Evolutionary conservation across 768 basidiomycete species (phyloP), one percentile per base, ranked within the genome.

Genomic region (Xerocomus potaroensis): DNA sequence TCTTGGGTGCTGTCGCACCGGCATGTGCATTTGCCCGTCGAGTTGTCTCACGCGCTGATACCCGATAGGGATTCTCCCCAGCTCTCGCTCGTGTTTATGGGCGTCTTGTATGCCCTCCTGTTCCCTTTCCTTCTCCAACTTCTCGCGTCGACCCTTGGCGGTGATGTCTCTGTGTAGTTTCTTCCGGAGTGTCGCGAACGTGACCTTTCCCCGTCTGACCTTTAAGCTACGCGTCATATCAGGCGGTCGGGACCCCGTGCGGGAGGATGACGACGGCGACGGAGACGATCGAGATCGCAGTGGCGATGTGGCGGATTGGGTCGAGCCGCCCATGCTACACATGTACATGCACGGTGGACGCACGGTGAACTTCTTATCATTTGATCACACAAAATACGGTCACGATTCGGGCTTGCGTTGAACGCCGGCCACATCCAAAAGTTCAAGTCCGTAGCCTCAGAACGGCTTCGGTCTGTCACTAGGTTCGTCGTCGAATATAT

Each of bases 171-270:
- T 2, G 54, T 41, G 57, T 14, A 72, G 71, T 47, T 62, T 70
- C 49, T 41, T 67, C 9, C 71, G 71, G 70, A 63, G 69, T 26
- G 36, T 61, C 18, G 56, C 58, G 31, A 70, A 68, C 23, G 50
- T 67, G 5, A 63, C 63, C 14, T 55, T 68, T 1, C 51, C 71
- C 1, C 58, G 58, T 24, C 62, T 72, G 21, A 61, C 70, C 31
- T 33, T 72, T 24, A 62, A 70, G 31, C 41, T 69, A 16, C 62
- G 71, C 30, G 54, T 61, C 1, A 10, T 58, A 7, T 44, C 55
- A 4, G 33, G 4, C 14, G 8, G 5, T 8, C 8, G 8, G 16
- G 16, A 10, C n/a, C n/a, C n/a, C 15, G 16, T n/a, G 8, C 8
- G 14, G 7, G n/a, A 18, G 8, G 33, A 34, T 34, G 7, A 19